A percentile compares a stretch with the other conserved stretches of the same genome.
Conservation (phyloP, 2,329 filamentous ascomycete genomes). For the Sclerotinia trifoliorum region DNA sequence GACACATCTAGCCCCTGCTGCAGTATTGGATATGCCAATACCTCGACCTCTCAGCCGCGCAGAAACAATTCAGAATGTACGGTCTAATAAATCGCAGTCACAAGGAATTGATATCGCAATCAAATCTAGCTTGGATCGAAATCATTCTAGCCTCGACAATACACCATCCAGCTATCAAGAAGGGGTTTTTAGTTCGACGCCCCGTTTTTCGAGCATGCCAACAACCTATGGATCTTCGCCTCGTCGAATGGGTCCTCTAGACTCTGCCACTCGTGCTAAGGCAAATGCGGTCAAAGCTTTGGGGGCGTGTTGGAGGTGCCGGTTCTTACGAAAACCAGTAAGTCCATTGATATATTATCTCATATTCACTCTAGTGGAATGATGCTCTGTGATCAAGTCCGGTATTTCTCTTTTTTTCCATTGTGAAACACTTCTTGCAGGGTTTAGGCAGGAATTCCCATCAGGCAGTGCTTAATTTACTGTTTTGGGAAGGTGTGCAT, state of each 20-base stretch:
- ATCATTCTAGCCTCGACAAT: constrained; percentile 1
- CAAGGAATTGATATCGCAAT: constrained; percentile 4
- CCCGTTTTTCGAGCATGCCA: constrained; percentile 11
- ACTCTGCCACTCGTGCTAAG: constrained; percentile 22
- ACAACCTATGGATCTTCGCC: constrained; percentile 15
- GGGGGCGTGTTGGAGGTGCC: constrained; percentile 29
- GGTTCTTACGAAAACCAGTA: constrained; percentile 26
- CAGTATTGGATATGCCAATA: background rate
- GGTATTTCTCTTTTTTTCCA: background rate
- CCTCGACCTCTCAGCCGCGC: background rate
- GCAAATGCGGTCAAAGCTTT: constrained; percentile 26
- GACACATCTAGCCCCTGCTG: background rate
- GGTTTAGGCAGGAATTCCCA: background rate
- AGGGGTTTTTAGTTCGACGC: constrained; percentile 18
- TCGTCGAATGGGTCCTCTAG: constrained; percentile 19
- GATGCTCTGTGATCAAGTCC: no score
- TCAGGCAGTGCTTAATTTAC: background rate
- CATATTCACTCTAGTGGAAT: background rate
- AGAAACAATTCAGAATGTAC: background rate
- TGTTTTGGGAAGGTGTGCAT: background rate
- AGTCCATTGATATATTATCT: background rate
- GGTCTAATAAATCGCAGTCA: background rate
- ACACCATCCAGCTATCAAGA: constrained; percentile 18
- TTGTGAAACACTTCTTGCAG: fast-evolving
- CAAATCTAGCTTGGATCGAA: background rate